Evolutionary conservation across 2,329 filamentous ascomycete genomes (phyloP).

Genomic region (Fusarium ramigenum): DNA sequence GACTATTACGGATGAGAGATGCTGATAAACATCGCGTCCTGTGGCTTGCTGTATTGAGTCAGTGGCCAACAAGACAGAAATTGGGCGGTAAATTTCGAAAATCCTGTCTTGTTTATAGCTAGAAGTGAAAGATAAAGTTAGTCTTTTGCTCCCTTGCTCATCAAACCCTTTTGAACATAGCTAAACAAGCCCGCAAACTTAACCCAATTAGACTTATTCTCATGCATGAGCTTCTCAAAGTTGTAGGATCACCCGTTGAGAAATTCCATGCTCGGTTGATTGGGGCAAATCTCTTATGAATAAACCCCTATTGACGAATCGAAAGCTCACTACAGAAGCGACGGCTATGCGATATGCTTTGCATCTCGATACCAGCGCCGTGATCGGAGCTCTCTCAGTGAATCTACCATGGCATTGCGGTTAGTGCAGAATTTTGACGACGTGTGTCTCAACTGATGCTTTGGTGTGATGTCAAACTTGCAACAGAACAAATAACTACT

Average conservation of each 20-base stretch:
- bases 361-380: not conserved
- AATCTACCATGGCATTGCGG: not conserved
- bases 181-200: not conserved
- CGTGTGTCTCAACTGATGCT: not conserved
- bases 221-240: not conserved
- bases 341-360: not conserved
- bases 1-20: not conserved
- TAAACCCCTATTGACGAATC: not conserved
- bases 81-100: not conserved
- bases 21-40: not conserved
- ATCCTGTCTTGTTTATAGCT: not conserved
- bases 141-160: not conserved
- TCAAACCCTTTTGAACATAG: not conserved
- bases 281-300: not conserved
- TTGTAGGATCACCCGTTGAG: not conserved
- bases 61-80: not conserved
- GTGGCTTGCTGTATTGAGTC: not conserved
- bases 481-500: not conserved
- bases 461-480: not conserved
- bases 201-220: conserved; percentile 3
- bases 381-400: not conserved
- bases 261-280: not conserved
- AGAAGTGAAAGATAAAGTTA: not conserved
- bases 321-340: not conserved
- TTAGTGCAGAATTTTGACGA: not conserved